These are phyloP conservation scores for Aureobasidium pullulans DNA, from an alignment of 2,329 filamentous ascomycete species.

Conservation along the genomic window DNA sequence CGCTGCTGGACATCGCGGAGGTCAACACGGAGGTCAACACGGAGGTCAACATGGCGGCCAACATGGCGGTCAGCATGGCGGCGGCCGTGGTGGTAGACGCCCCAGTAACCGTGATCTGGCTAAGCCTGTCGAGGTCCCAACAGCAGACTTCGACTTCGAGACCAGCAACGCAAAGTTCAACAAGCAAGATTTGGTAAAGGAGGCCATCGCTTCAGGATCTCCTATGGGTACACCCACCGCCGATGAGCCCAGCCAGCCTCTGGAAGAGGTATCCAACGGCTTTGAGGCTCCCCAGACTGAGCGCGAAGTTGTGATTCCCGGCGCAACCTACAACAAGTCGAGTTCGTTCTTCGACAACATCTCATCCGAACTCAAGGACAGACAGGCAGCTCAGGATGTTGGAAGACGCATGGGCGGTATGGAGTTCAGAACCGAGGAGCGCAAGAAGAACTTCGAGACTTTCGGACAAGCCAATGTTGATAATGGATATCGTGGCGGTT, in stretches of 20 bases:
- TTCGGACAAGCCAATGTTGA: conserved; percentile 97
- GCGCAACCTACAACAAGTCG: conserved; percentile 67
- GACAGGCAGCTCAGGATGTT: conserved; percentile 59
- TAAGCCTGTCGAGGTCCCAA: conserved; percentile 71
- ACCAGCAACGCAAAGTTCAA: conserved; percentile 82
- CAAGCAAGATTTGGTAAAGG: conserved; percentile 79
- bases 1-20: conserved; percentile 28
- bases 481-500: conserved; percentile 62
- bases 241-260: conserved; percentile 24
- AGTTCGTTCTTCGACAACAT: conserved; percentile 98
- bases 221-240: conserved; percentile 51
- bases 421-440: conserved; percentile 87
- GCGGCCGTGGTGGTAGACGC: conserved; percentile 34
- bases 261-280: conserved; percentile 29
- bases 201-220: conserved; percentile 73
- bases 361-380: conserved; percentile 84
- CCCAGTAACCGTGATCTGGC: conserved; percentile 30
- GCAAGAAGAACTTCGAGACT: conserved; percentile 93
- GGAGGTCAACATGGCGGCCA: no score
- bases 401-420: conserved; percentile 58
- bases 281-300: conserved; percentile 26
- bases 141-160: conserved; percentile 88
- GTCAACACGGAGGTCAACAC: no score
- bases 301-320: conserved; percentile 40
- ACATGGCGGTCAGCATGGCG: conserved; percentile 21